A percentile compares a stretch with the other conserved stretches of the same genome.
Conservation (phyloP, 345 rosid species). For the Pugionium cornutum region DNA sequence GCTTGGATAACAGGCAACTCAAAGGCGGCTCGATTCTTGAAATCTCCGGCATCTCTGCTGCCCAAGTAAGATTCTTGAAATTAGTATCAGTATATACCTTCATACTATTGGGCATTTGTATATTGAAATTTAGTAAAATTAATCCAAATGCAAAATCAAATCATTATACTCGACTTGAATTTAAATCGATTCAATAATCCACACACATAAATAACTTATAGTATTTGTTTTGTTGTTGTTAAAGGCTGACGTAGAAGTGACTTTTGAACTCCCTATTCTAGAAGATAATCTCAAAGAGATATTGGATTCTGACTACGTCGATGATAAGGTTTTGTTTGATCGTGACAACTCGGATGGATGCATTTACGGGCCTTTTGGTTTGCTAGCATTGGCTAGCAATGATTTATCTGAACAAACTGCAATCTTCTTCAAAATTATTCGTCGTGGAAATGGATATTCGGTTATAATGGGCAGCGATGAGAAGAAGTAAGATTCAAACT, state of each 20-base stretch:
- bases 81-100: too few relatives aligned
- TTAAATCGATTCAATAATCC: too few relatives aligned
- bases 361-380: slow-evolving; percentile 63
- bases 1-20: slow-evolving; percentile 29
- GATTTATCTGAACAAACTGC: slow-evolving; percentile 63
- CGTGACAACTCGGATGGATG: slow-evolving; percentile 40
- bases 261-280: slow-evolving; percentile 44
- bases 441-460: slow-evolving; percentile 35
- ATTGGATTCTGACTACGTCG: slow-evolving; percentile 33
- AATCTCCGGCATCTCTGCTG: slow-evolving; percentile 53
- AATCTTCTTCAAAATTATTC: slow-evolving; percentile 58
- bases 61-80: slow-evolving; percentile 40
- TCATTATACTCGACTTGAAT: too few relatives aligned
- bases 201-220: too few relatives aligned
- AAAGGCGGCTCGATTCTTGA: slow-evolving; percentile 43
- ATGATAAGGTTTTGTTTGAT: slow-evolving; percentile 51
- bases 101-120: not conserved
- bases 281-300: slow-evolving; percentile 31
- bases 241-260: slow-evolving; percentile 59
- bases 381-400: slow-evolving; percentile 56
- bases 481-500: slow-evolving; percentile 20
- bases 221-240: slow-evolving; percentile 3
- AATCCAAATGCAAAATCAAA: too few relatives aligned
- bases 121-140: too few relatives aligned
- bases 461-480: slow-evolving; percentile 53